Evolutionary conservation across 2,329 filamentous ascomycete genomes (phyloP), one percentile per base, ranked within the genome.

Genomic region (Trichoderma endophyticum): DNA sequence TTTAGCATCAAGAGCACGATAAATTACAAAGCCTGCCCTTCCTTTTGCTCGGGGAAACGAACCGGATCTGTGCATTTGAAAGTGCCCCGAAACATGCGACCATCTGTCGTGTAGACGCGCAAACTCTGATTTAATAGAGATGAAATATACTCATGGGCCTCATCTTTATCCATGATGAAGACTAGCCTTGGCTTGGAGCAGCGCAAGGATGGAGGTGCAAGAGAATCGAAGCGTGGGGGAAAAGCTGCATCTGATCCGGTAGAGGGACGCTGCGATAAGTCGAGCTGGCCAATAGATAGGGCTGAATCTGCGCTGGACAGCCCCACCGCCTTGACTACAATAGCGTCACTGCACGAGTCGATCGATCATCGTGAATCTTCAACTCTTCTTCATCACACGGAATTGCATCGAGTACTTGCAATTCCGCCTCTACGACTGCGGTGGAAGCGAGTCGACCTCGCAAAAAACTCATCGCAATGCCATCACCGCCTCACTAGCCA

Each of bases 41-140:
- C 26, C 12, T 21, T n/a, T 26, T 61, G 26, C n/a, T 72, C 61
- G 70, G 56, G 36, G 67, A 57, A 60, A 86, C 88, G 65, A 83
- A 97, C 94, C 73, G 92, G 90, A 84, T 99, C 96, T 34, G 95
- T 98, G 84, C 96, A 99, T 82, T 97, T 98, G 83, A 99, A 93
- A 74, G 90, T 87, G 24, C 96, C 96, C 70, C 94, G 89, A 81
- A 98, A 99, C 80, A 97, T 90, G 73, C 96, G 93, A 18, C 89
- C 90, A 80, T 98, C 95, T 5, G 90, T 93, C 15, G 92, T 93
- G 77, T 92, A 89, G 70, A 98, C 84, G 72, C 94, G 91, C 39
- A 98, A 83, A 51, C 89, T 93, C 80, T 93, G 93, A 80, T 93
- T 93, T 67, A 97, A 85, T 65, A 97, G 88, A 28, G 90, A 89